These are phyloP conservation scores for Conticribra weissflogii DNA, from an alignment of 108 stramenopile genomes.

Conservation along the genomic window DNA sequence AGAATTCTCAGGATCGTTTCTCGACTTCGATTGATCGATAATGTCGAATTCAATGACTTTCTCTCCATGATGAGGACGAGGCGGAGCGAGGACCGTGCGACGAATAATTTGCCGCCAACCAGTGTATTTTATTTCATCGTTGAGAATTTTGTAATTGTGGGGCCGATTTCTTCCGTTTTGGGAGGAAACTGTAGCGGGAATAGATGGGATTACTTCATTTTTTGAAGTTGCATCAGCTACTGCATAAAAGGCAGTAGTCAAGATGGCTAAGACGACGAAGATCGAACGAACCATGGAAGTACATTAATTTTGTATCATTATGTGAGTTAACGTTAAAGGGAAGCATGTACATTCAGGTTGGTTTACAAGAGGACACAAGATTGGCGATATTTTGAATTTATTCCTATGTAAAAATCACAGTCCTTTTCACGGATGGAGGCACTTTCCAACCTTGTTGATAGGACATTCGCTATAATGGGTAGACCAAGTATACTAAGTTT, in stretches of 20 bases:
- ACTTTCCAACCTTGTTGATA: no score
- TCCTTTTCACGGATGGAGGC: no score
- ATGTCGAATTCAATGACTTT: slow-evolving; percentile 69
- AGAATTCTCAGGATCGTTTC: background rate
- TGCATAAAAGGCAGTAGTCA: background rate
- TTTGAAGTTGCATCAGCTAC: background rate
- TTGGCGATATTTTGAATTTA: no score
- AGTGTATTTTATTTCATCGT: slow-evolving; percentile 60
- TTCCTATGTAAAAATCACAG: no score
- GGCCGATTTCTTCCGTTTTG: slow-evolving; percentile 35
- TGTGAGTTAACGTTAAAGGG: no score
- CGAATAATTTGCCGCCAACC: slow-evolving; percentile 70
- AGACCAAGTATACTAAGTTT: no score
- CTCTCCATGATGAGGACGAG: slow-evolving; percentile 30
- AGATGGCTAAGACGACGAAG: background rate
- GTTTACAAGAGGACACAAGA: no score
- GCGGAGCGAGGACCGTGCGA: slow-evolving; percentile 50
- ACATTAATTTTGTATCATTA: no score
- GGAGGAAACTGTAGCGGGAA: slow-evolving; percentile 2
- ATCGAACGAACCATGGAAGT: no score
- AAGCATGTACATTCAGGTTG: no score
- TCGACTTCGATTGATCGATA: slow-evolving; percentile 30
- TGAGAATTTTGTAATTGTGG: slow-evolving; percentile 56
- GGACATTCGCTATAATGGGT: no score
- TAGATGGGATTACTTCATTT: background rate